Evolutionary conservation across 2,329 filamentous ascomycete genomes (phyloP), one percentile per base, ranked within the genome.

Genomic region (Penicillium italicum): DNA sequence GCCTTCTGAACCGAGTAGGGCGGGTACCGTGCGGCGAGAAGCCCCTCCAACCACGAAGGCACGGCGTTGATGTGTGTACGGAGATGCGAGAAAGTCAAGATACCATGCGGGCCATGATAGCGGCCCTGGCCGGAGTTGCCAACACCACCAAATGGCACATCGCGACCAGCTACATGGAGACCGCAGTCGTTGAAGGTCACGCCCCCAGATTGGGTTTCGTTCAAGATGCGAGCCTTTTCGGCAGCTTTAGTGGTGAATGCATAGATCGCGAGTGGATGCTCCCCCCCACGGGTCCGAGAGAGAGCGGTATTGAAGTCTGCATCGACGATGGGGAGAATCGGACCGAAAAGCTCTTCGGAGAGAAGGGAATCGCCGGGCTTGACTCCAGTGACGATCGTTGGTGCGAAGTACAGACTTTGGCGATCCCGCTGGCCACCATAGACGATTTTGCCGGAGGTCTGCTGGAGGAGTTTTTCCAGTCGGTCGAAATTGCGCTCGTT

Each of bases 141-240:
- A 20, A 81, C 73, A 33, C 81, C 80, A 42, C 81, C 80, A 42
- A 83, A 74, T 7, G 80, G 79, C 2, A 75, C 72, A 26, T 70
- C 69, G 3, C 73, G 72, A 41, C 77, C 70, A 34, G 67, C 70
- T 45, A 70, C 70, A 57, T 82, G 80, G 40, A 79, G 67, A 58
- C 76, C 72, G 37, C 73, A 70, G 61, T 81, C 79, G 63, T 82
- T 82, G 65, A 81, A 69, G 12, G 78, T 80, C 50, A 81, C 79
- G 18, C 79, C 79, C 7, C 80, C 80, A 5, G 79, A 81, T 16
- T 62, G 63, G n/a, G 72, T 76, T 36, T 62, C 56, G 49, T 62
- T 55, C 38, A 66, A 55, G 40, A 63, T 69, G 43, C 67, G 65
- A 16, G 70, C 60, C 44, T 74, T 72, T 53, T 78, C 74, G 1